Base-by-base conservation (phyloP, 306 rosid genomes). In the Erythrophleum fordii region DNA sequence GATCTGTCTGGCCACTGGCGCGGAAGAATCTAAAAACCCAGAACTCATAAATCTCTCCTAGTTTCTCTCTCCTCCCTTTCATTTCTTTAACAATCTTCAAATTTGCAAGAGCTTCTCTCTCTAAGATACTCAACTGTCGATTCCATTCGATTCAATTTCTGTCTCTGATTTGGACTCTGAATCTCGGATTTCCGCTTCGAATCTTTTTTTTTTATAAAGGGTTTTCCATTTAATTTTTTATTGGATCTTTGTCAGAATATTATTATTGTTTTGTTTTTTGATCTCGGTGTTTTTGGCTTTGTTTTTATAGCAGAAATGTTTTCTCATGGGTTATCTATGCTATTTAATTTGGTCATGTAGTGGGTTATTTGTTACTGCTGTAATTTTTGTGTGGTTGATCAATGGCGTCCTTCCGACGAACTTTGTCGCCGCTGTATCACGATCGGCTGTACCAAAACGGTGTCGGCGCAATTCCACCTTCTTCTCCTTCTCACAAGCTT, bases 331-430 rank as follows among this genome's bases (percentile, higher is more conserved):
- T 41, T 39, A 6, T 39, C 8, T 12, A 20, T 42, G 16, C 3
- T 5, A 42, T 46, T 46, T 17, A 23, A 46, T 46, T 53, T 52
- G 22, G 52, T 4, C 56, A 41, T 58, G 69, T 58, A 28, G 31
- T 69, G 59, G 59, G 0, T 46, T n/a, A 16, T 31, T 44, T 11
- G 60, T 45, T 25, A 17, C 59, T 17, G 55, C 59, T 16, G 9
- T 70, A 70, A 16, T 3, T 26, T 22, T 25, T 31, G 55, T 25
- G 10, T 70, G 66, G 37, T 75, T 56, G 12, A 52, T 79, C 84
- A 75, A 96, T 96, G 99, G 97, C 95, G 69, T 93, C 98, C 46
- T 82, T 96, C 72, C 99, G 99, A 37, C 90, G 99, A 42, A 88
- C 97, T 67, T 84, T 88, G 0, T 93, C 98, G 82, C 99, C 99